Base-by-base conservation (phyloP, 331 rosid species). In the Rosa hybrid region DNA sequence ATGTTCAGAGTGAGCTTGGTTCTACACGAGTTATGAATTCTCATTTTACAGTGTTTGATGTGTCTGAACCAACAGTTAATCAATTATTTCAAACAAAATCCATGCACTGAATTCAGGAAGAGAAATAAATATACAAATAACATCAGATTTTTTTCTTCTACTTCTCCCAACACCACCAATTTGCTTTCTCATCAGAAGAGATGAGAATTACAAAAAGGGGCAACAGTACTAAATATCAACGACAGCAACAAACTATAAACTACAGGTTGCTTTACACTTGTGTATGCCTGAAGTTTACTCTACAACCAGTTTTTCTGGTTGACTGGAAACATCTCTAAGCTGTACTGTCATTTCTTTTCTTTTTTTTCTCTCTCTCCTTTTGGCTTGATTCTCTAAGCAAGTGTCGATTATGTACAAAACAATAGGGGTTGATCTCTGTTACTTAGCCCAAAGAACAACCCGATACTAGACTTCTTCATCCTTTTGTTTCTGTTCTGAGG, bases 401-500 rank as follows among this genome's bases (percentile, higher is more conserved):
- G 59, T n/a, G 13, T 48, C n/a, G 72, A 4, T 8, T 77, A 78
- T 82, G 45, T 72, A 72, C 82, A 77, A 51, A 30, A 65, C 17
- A 6, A 39, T 49, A 27, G 74, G 39, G 65, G 27, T 71, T 27
- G 34, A 57, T 23, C 4, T 38, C 42, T 12, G n/a, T 46, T 75
- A 57, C 34, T 67, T 45, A 73, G 68, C 59, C 20, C 44, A 53
- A 21, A 74, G 68, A 76, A 68, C 77, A 78, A 76, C 72, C 64
- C 11, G 76, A 27, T 63, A 23, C 81, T n/a, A n/a, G 64, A 10
- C 30, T 45, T 80, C 79, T 3, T 76, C 16, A 39, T 71, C 68
- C 12, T 41, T 67, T 51, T 85, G 80, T 14, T 69, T 65, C 2
- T 83, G 78, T 23, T 72, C 64, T 51, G 90, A 77, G 18, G 64